Evolutionary conservation across 1,139 yeast genomes (phyloP), one percentile per base, ranked within the genome.

Genomic region (Kluyveromyces sp.): DNA sequence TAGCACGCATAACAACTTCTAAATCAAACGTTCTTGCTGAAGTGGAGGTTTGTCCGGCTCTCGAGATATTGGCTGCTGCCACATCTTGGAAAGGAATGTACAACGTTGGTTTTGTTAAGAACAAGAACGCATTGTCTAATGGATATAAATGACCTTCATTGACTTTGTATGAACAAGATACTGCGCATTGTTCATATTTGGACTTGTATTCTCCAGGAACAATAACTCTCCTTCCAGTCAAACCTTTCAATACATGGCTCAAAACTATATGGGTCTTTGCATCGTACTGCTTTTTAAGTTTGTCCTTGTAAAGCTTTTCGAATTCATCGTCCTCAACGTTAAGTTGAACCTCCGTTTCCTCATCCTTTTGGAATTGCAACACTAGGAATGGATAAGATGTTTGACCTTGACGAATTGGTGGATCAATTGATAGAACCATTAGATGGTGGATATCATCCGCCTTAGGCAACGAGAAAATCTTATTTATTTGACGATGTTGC

Each of bases 361-460:
- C 98, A 55, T 88, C 96, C 52, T 81, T 79, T 50, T 83, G 78
- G 64, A 92, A 88, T 68, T 92, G 98, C 66, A 90, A 70, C 7
- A 89, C 94, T 63, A 92, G 71, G 66, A 88, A 94, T 42, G 97
- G 96, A 62, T 92, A 92, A 53, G 96, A 78, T 0, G 98, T 94
- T 70, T 92, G 97, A 48, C 99, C 99, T 69, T 92, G 92, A 56
- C 89, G 77, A 48, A 83, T 64, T 3, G 99, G 98, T 29, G 98
- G 98, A 58, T 92, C 97, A 39, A 94, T 83, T 60, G 94, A 97
- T 50, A 92, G 71, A 15, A 92, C 82, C 59, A 92, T 74, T 56
- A 89, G 73, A 65, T 90, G 95, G 64, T 92, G 96, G 43, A 86
- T 74, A 52, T 89, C 97, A 65, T 94, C 98, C 1, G 96, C 90